These are phyloP conservation scores for Sporothrix mexicana DNA, from an alignment of 2,329 filamentous ascomycete species.

Conservation along the genomic window DNA sequence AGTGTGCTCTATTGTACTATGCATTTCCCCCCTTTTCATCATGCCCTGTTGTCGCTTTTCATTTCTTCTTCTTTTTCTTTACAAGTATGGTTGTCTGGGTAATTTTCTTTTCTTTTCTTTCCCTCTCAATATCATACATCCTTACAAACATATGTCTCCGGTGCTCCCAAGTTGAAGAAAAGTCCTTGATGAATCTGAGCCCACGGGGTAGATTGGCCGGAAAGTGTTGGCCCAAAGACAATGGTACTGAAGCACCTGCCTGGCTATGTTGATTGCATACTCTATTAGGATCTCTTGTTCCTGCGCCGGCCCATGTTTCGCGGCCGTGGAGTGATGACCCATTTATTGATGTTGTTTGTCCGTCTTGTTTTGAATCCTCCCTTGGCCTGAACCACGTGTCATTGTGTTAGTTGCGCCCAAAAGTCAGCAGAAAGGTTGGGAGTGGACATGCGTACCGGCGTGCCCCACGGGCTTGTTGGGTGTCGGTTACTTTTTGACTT, in stretches of 20 bases:
- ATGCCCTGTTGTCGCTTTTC: too few species aligned
- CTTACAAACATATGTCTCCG: neutral
- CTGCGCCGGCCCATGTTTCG: constrained; percentile 92
- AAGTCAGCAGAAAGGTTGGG: neutral
- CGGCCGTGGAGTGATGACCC: constrained; percentile 80
- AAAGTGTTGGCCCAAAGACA: too few species aligned
- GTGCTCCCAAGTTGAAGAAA: too few species aligned
- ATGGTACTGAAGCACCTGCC: too few species aligned
- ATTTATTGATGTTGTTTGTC: constrained; percentile 89
- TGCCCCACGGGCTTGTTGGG: constrained; percentile 95
- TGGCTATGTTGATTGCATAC: neutral
- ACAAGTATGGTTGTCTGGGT: too few species aligned
- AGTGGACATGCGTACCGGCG: constrained; percentile 68
- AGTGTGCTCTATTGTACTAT: too few species aligned
- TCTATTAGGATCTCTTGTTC: constrained; percentile 45
- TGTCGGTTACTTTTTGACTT: constrained; percentile 98
- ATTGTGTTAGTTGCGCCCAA: constrained; percentile 45
- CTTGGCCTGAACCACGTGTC: constrained; percentile 64
- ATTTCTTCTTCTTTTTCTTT: too few species aligned
- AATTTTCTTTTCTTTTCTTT: too few species aligned
- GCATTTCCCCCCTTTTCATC: too few species aligned
- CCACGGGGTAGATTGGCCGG: too few species aligned
- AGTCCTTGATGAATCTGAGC: too few species aligned
- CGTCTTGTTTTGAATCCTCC: constrained; percentile 89
- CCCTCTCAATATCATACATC: neutral